These are phyloP conservation scores for Bruguiera gymnorhiza DNA, from an alignment of 345 rosid species.

Conservation along the genomic window DNA sequence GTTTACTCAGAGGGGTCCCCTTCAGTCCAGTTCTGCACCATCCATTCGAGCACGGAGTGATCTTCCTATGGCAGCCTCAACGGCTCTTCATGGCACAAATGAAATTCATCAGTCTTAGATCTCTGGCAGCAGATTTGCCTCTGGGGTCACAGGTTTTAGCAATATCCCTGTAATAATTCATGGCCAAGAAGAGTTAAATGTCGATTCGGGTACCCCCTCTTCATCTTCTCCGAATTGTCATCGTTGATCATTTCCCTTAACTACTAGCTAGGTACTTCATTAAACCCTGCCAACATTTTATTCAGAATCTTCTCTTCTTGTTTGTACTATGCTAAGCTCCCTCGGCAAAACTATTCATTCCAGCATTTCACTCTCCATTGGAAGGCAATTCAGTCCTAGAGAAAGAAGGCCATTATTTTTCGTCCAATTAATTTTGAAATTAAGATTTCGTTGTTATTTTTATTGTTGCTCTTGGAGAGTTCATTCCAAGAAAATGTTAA, in stretches of 20 bases:
- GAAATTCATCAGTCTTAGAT: constrained; percentile 40
- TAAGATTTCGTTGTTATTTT: no score
- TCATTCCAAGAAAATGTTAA: no score
- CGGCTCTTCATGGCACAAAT: constrained; percentile 33
- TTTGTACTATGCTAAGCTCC: no score
- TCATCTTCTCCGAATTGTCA: constrained; percentile 49
- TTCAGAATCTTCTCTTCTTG: neutral
- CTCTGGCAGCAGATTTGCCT: constrained; percentile 44
- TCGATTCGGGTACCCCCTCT: constrained; percentile 42
- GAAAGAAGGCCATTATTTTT: no score
- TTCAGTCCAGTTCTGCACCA: constrained; percentile 75
- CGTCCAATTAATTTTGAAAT: no score
- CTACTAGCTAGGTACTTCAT: neutral
- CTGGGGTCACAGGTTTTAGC: constrained; percentile 50
- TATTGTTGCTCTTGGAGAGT: no score
- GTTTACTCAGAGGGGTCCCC: constrained; percentile 66
- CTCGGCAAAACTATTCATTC: no score
- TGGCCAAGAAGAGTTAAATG: constrained; percentile 41
- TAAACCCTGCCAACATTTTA: neutral
- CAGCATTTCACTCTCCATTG: no score
- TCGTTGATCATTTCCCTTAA: constrained; percentile 15
- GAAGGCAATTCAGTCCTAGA: no score
- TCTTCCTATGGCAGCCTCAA: constrained; percentile 26
- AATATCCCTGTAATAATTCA: constrained; percentile 44
- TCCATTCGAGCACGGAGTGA: constrained; percentile 61